Conservation (phyloP, 2,329 filamentous ascomycete genomes). For the Knufia petricola region DNA sequence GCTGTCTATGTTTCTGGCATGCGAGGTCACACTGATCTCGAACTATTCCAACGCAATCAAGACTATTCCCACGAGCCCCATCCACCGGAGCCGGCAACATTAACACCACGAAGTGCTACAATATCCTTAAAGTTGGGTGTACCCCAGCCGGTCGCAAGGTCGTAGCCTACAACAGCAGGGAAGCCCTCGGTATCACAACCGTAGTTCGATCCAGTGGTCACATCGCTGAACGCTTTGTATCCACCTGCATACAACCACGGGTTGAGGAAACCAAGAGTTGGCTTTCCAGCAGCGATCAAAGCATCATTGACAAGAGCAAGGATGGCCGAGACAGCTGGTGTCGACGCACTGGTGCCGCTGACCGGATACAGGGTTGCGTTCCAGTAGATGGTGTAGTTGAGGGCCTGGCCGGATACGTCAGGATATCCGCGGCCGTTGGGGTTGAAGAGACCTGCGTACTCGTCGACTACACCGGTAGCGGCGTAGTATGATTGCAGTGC, state of each 20-base stretch:
- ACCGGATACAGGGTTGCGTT: conserved; percentile 29
- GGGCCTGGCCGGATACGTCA: conserved; percentile 52
- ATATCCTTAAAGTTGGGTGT: conserved; percentile 26
- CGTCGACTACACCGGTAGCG: conserved; percentile 29
- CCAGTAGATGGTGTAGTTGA: conserved; percentile 37
- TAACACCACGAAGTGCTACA: conserved; percentile 15
- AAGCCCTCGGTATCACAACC: conserved; percentile 30
- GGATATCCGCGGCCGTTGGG: conserved; percentile 45
- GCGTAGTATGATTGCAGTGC: conserved; percentile 38
- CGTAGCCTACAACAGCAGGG: conserved; percentile 31
- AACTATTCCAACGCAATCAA: too few species aligned
- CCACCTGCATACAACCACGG: conserved; percentile 48
- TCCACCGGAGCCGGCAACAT: not conserved
- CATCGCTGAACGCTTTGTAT: conserved; percentile 42
- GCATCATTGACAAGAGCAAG: conserved; percentile 56
- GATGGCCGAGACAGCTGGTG: conserved; percentile 50
- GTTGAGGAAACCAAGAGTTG: conserved; percentile 49
- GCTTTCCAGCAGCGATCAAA: conserved; percentile 42
- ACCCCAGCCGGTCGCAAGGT: conserved; percentile 33
- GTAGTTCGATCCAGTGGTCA: conserved; percentile 27
- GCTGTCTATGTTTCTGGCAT: too few species aligned
- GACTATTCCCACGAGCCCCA: conserved; percentile 1
- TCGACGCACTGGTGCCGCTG: conserved; percentile 41
- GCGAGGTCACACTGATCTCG: too few species aligned
- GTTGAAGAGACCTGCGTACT: conserved; percentile 42